Base-by-base conservation (phyloP, 1,284 basidiomycete species). In the Veloboletus limbatus region DNA sequence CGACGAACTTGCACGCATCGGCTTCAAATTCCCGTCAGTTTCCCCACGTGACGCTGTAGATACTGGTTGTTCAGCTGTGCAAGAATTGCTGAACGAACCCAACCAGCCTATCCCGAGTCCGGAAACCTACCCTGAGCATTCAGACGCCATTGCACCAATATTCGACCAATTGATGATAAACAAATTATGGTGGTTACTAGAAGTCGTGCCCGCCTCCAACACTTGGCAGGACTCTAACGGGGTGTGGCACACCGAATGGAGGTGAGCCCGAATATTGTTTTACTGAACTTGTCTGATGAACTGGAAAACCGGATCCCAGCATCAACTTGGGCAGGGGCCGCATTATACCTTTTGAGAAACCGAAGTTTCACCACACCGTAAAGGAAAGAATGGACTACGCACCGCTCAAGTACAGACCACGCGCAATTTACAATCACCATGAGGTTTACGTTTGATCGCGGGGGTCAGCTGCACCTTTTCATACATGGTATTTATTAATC, bases 1-100 rank as follows among this genome's bases (percentile, higher is more conserved):
- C 8, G 59, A 61, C 2, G 70, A 60, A 22, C 69, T 81, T 39
- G 52, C 53, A 14, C 57, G 57, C 17, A 64, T 67, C 17, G 57
- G 65, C 25, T 67, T 76, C 40, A 58, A 51, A 33, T 17, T 18
- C 14, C 34, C 36, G 2, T 18, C 35, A 3, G 7, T 4, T 36
- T 17, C 30, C 17, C 13, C 43, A 28, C 18, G 0, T n/a, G 28
- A 24, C 6, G 6, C 16, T 2, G 10, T 2, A 6, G 30, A 28
- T 31, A 16, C 3, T 7, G 4, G 10, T 21, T 6, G n/a, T 11
- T 20, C 30, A 8, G 13, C 10, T 20, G 28, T 17, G 6, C 40
- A 39, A 25, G 36, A 28, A 25, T 42, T 11, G 20, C 31, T 26
- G 21, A 45, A 26, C 11, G 17, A 41, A n/a, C 8, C 46, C 0